Conservation (phyloP, 306 rosid species). For the Fragaria iinumae region DNA sequence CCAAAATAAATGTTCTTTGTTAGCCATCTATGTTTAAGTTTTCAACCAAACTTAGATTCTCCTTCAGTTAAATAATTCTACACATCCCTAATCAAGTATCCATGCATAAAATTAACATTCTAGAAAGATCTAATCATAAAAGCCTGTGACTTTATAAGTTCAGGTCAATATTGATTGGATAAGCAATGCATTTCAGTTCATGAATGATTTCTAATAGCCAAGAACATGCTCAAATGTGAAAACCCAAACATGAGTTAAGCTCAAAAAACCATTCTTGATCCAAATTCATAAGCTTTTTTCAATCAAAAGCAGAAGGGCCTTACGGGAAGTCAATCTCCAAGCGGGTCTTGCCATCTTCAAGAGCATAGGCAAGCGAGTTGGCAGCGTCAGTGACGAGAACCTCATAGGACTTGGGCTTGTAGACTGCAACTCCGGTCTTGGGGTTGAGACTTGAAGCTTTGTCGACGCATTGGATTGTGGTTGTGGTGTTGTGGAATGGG, state of each 20-base stretch:
- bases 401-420: conserved; percentile 86
- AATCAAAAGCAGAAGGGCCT: not conserved
- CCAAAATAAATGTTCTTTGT: not conserved
- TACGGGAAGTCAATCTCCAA: conserved; percentile 97
- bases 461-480: conserved; percentile 39
- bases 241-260: not conserved
- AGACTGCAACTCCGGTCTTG: conserved; percentile 66
- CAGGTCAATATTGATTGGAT: not conserved
- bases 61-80: not conserved
- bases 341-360: conserved; percentile 63
- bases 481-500: conserved; percentile 12
- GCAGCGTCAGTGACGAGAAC: conserved; percentile 82
- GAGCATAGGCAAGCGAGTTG: conserved; percentile 70
- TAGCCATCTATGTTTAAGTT: not conserved
- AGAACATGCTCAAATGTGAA: not conserved
- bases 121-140: not conserved
- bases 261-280: not conserved
- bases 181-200: not conserved
- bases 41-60: not conserved
- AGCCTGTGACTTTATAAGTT: not conserved
- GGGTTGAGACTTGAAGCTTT: conserved; percentile 38
- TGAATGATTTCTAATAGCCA: not conserved
- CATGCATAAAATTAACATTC: no score
- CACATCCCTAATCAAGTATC: no score
- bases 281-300: not conserved